Percentiles rank a stretch among this genome's conserved stretches.
Evolutionary conservation across 106 monocot genomes (phyloP).

Genomic region (Hemerocallis citrina): DNA sequence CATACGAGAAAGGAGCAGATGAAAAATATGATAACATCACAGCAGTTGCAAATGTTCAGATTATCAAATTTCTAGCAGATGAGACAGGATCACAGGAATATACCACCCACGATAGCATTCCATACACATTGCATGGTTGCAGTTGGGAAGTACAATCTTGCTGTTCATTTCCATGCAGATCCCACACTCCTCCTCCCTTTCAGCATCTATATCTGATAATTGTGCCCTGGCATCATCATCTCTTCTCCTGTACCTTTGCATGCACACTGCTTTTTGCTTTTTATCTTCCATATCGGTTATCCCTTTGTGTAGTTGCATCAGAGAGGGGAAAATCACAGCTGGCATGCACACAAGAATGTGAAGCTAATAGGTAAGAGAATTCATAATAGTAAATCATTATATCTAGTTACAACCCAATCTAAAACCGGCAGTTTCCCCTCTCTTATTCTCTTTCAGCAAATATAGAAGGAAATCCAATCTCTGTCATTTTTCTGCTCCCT

Average conservation of each 20-base stretch:
- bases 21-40: no score
- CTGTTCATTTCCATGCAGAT: conserved; percentile 81
- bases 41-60: no score
- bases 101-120: conserved; percentile 78
- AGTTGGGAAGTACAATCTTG: conserved; percentile 78
- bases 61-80: not conserved
- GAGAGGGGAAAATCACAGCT: conserved; percentile 55
- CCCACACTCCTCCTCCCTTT: conserved; percentile 70
- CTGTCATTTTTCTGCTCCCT: no score
- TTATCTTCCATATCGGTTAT: conserved; percentile 72
- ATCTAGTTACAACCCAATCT: no score
- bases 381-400: not conserved
- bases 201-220: conserved; percentile 35
- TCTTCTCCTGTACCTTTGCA: conserved; percentile 54
- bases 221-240: conserved; percentile 23
- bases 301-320: conserved; percentile 51
- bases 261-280: conserved; percentile 52
- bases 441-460: no score
- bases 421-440: no score
- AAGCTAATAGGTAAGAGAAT: not conserved
- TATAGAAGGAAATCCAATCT: no score
- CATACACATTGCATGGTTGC: conserved; percentile 72
- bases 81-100: not conserved
- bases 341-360: not conserved
- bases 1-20: no score